These are phyloP conservation scores for Nicotiana knightiana DNA, from an alignment of 257 asterid genomes.

Conservation along the genomic window DNA sequence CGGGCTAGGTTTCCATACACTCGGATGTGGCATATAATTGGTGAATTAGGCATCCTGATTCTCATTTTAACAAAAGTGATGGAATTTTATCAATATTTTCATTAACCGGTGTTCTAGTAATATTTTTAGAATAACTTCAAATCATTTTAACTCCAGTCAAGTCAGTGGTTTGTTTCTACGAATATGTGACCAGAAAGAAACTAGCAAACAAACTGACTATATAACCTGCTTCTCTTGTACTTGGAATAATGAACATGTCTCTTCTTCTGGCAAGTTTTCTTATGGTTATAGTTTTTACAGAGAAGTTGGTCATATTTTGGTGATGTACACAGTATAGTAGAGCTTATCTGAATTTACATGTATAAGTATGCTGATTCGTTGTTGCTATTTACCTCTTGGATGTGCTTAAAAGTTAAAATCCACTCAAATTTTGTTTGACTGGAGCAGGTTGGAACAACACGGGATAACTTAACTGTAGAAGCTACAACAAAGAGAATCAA, in stretches of 20 bases:
- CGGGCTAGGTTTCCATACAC: not conserved
- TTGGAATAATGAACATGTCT: not conserved
- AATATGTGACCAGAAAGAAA: not conserved
- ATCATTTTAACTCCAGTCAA: not conserved
- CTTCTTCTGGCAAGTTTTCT: not conserved
- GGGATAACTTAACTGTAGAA: conserved; percentile 61
- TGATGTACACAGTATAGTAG: not conserved
- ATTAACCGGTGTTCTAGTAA: not conserved
- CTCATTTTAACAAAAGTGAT: not conserved
- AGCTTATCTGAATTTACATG: not conserved
- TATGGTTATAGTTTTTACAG: not conserved
- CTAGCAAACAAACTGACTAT: not conserved
- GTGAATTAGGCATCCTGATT: not conserved
- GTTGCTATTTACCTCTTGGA: not conserved
- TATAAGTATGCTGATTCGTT: not conserved
- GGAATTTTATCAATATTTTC: not conserved
- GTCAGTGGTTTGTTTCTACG: not conserved
- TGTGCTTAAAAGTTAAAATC: not conserved
- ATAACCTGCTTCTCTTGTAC: not conserved
- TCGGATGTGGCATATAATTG: not conserved
- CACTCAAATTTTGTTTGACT: not conserved
- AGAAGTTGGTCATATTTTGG: not conserved
- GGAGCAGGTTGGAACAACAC: conserved; percentile 61
- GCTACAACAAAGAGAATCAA: conserved; percentile 58
- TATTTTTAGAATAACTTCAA: not conserved